Base-by-base conservation (phyloP, 2,329 filamentous ascomycete species). In the Ramularia endophylla region DNA sequence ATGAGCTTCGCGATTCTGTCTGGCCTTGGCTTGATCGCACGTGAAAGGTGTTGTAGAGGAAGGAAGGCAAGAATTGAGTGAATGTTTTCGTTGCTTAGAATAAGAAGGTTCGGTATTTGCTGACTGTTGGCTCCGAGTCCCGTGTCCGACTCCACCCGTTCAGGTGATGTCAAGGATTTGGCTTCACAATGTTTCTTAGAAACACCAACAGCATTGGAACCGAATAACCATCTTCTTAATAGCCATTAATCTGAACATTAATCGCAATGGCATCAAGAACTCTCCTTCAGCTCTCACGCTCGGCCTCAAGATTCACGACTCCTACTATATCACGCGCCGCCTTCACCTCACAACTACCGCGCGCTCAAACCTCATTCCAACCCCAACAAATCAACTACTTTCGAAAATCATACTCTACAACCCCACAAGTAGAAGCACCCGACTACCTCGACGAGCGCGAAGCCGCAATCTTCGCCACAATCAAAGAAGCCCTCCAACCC, bases 361-460 rank as follows among this genome's bases (percentile, higher is more conserved):
- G 28, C n/a, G 11, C 22, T 25, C 22, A 25, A 20, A 34, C 9
- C 9, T n/a, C 32, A 13, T 20, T 20, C 32, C 32, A 34, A 13
- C 32, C 9, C 18, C 15, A 19, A n/a, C 16, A 17, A 13, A 19
- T 18, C 16, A 15, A 20, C 38, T 36, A 8, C 38, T 20, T 36
- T 30, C 18, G 33, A 5, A 17, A 17, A 15, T 4, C 41, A 36
- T 38, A 36, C 27, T 12, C 32, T 20, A 12, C 11, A n/a, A n/a
- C n/a, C n/a, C n/a, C n/a, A n/a, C n/a, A n/a, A 34, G 48, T 59
- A 16, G 52, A 69, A 51, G 58, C 70, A 16, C 71, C 71, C 19
- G 68, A 71, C 46, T 69, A 70, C 54, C 63, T 73, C 13, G 63
- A 65, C 35, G 67, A 69, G 41, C 58, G 57, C 43, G 71, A 74